Evolutionary conservation across 345 rosid genomes (phyloP), one percentile per base, ranked within the genome.

Genomic region (Eucalyptus coolabah): DNA sequence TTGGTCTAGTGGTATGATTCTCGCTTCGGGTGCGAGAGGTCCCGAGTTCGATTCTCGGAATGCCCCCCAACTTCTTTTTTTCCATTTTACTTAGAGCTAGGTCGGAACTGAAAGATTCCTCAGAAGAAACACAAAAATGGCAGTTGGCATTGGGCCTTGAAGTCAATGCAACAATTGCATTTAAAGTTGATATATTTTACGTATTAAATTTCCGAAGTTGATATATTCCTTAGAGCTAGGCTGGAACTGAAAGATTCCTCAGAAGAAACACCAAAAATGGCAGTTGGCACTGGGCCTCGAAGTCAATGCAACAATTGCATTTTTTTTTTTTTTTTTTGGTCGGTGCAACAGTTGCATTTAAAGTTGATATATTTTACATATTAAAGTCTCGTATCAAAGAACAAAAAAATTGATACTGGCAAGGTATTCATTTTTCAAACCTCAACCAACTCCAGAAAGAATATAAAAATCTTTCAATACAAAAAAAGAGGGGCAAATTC

Each of bases 21-120:
- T 96, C 91, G 94, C 97, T 94, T 95, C 92, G 97, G 97, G 96
- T 95, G 98, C 94, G 93, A 97, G 97, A 95, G 97, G 97, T 96
- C 97, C 94, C 90, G 94, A 96, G 97, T 95, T 95, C 92, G 92
- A 96, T 96, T 96, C 97, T 94, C 94, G 92, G 95, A 95, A 95
- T 92, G 96, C 94, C 97, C 95, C 95, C 96, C 94, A 94, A 5
- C 18, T 14, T 30, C 34, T 49, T 63, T 6, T 65, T 32, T 16
- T 17, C 13, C 19, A 9, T 32, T 69, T 4, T 18, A 69, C 4
- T 19, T 69, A 32, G 42, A 17, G 23, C 44, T 17, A 69, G 81
- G 44, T 44, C 9, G 37, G 42, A 32, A 32, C 80, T 69, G 80
- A 69, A 69, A 32, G 80, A 69, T 69, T 69, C 42, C 24, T 32